Percentiles rank a stretch among this genome's conserved stretches.
These are phyloP conservation scores for Aegilops umbellulata DNA, from an alignment of 176 grass and related monocot species.

Conservation along the genomic window DNA sequence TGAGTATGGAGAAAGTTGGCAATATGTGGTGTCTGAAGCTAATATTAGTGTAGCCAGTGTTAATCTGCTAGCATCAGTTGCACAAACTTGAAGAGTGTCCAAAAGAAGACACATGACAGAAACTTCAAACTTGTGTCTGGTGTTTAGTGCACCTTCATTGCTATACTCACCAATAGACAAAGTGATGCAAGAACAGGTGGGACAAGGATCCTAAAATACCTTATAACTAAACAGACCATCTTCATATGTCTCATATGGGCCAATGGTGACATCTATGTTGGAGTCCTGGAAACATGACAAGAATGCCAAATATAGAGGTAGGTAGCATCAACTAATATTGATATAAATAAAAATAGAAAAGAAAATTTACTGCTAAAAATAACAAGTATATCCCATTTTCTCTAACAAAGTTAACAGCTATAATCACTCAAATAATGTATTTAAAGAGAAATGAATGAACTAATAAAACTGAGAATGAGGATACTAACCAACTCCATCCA, in stretches of 20 bases:
- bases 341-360: not conserved
- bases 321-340: constrained; percentile 8
- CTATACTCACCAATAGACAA: constrained; percentile 6
- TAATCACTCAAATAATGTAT: not conserved
- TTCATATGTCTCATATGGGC: constrained; percentile 97
- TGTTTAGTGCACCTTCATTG: not conserved
- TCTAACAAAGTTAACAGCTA: not conserved
- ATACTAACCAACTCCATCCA: constrained; percentile 95
- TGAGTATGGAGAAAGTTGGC: not conserved
- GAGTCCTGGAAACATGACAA: constrained; percentile 65
- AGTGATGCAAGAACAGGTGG: constrained; percentile 4
- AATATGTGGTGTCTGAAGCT: not conserved
- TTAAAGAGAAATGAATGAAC: constrained; percentile 14
- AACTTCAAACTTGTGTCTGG: not conserved
- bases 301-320: constrained; percentile 28
- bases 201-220: constrained; percentile 42
- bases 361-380: not conserved
- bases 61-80: not conserved
- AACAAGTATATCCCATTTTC: not conserved
- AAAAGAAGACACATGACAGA: not conserved
- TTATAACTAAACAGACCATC: constrained; percentile 97
- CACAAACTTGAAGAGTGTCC: constrained; percentile 6
- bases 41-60: not conserved
- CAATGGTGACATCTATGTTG: constrained; percentile 92
- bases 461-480: constrained; percentile 17